Evolutionary conservation across 805 yeast species (phyloP).

Genomic region (Candida ulmi): DNA sequence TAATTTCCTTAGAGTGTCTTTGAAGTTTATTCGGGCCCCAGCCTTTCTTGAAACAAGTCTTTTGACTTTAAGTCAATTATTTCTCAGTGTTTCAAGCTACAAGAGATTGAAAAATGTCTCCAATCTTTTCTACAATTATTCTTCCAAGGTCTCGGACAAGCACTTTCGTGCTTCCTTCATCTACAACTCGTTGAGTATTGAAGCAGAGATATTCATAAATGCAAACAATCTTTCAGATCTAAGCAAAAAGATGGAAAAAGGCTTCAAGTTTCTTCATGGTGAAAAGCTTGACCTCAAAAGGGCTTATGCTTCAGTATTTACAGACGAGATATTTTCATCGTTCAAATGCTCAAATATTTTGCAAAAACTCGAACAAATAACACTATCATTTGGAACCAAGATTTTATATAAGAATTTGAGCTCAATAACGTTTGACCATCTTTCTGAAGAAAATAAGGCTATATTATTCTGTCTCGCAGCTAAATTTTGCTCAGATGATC

Average conservation of each 20-base stretch:
- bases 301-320: conserved; percentile 7
- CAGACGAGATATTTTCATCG: conserved; percentile 8
- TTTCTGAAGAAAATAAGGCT: conserved; percentile 15
- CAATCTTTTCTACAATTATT: conserved; percentile 38
- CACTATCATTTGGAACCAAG: conserved; percentile 6
- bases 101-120: conserved; percentile 43
- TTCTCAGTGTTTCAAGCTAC: conserved; percentile 18
- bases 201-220: conserved; percentile 18
- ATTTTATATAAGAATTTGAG: conserved; percentile 4
- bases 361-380: conserved; percentile 12
- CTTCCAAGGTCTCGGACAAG: conserved; percentile 10
- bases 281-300: conserved; percentile 1
- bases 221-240: conserved; percentile 13
- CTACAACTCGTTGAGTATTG: conserved; percentile 14
- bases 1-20: conserved; percentile 7
- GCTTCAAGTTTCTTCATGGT: conserved; percentile 23
- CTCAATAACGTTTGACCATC: conserved; percentile 2
- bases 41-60: conserved; percentile 7
- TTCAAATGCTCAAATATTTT: conserved; percentile 9
- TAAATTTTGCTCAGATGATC: conserved; percentile 6
- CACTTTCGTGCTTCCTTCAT: conserved; percentile 6
- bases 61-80: conserved; percentile 18
- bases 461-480: conserved; percentile 15
- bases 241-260: conserved; percentile 29
- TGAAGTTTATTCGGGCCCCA: conserved; percentile 6